Conservation (phyloP, 371 early-diverging fungal genomes). For the Caulochytrium protostelioides region DNA sequence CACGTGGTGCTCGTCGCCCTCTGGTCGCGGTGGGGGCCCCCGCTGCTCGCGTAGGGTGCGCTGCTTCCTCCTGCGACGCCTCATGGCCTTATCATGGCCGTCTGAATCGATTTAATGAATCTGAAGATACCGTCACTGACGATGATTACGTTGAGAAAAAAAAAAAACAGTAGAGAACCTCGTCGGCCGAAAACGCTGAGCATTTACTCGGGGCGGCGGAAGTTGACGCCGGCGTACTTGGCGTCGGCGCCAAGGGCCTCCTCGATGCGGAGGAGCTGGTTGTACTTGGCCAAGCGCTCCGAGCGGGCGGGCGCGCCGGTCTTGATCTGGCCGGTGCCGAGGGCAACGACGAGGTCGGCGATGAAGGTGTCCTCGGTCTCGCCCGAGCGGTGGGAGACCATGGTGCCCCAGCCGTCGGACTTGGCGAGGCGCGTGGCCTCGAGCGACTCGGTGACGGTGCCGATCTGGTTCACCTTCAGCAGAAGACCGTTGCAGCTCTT, state of each 20-base stretch:
- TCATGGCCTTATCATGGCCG: too few species aligned
- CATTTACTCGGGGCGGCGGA: slow-evolving; percentile 64
- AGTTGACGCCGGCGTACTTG: slow-evolving; percentile 80
- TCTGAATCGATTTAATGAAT: too few species aligned
- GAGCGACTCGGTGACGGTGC: slow-evolving; percentile 90
- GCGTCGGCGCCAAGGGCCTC: slow-evolving; percentile 27
- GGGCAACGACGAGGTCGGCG: slow-evolving; percentile 93
- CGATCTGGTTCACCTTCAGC: slow-evolving; percentile 99
- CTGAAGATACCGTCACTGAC: too few species aligned
- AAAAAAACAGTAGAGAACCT: too few species aligned
- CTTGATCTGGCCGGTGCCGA: slow-evolving; percentile 96
- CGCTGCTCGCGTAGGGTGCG: too few species aligned
- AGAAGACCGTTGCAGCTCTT: slow-evolving; percentile 87
- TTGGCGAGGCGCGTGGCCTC: slow-evolving; percentile 52
- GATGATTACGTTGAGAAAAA: too few species aligned
- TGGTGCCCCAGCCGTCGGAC: slow-evolving; percentile 87
- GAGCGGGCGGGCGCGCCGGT: slow-evolving; percentile 97
- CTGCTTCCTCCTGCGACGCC: too few species aligned
- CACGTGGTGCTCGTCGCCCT: too few species aligned
- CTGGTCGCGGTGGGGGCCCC: too few species aligned
- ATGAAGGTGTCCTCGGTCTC: slow-evolving; percentile 99
- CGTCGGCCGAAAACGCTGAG: too few species aligned
- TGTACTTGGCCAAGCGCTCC: slow-evolving; percentile 59
- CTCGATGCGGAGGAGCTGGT: slow-evolving; percentile 29
- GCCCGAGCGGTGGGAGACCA: slow-evolving; percentile 97